Base-by-base conservation (phyloP, 2,329 filamentous ascomycete species). In the Corinectria fuckeliana region DNA sequence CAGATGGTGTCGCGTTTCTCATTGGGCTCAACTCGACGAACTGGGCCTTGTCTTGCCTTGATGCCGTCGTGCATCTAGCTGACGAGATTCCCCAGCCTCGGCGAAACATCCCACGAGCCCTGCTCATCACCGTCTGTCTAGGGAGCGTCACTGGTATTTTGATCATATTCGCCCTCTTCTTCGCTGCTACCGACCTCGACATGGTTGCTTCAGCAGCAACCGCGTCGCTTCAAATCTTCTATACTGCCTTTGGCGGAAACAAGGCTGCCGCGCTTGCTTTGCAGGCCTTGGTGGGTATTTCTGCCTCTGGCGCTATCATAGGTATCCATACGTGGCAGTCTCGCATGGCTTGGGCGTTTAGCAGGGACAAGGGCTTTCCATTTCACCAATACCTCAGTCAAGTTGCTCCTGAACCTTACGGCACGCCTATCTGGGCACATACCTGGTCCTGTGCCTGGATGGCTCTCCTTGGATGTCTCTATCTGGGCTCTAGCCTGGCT, bases 271-370 rank as follows among this genome's bases (percentile, higher is more conserved):
- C 50, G 14, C 28, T 59, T 13, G 32, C 13, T n/a, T 6, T 50
- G 5, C 38, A 50, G 23, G 13, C 5, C 2, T 4, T 45, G 5
- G 13, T 55, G 3, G 25, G 28, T 11, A n/a, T 50, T 8, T 54
- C 45, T 2, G 18, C 47, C 2, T 9, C 23, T 16, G 45, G 56
- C 4, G 30, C 50, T 4, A 20, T 38, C 5, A 28, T 32, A 23
- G 50, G 50, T 1, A 50, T 54, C 11, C 56, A 59, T 26, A 34
- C 45, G 3, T 59, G 50, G 45, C 56, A 59, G 34, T 59, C 44
- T 11, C 36, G 50, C 3, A 25, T 55, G 28, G 56, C 56, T n/a
- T 55, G 56, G 56, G 8, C 45, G 4, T 39, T 59, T 20, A 39
- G 44, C 13, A 42, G 38, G 6, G 39, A 59, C 38, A 45, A 47